Conservation (phyloP, 345 rosid species). For the Hirschfeldia incana region DNA sequence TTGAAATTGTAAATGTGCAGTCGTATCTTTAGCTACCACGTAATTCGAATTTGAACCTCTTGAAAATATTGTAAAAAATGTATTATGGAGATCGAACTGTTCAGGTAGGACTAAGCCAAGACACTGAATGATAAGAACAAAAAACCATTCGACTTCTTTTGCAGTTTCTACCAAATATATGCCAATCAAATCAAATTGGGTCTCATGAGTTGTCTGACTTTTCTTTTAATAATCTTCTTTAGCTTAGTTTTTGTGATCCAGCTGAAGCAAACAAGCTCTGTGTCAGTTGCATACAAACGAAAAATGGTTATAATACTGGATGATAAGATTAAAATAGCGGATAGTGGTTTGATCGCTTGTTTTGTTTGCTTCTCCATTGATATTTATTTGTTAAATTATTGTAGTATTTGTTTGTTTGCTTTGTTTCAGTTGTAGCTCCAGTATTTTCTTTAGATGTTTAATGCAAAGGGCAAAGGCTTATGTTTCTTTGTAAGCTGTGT, state of each 20-base stretch:
- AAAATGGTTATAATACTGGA: neutral
- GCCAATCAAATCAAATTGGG: slow-evolving; percentile 26
- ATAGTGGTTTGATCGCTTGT: neutral
- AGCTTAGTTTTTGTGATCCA: slow-evolving; percentile 18
- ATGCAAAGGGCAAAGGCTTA: neutral
- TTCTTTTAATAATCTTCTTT: neutral
- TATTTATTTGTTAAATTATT: neutral
- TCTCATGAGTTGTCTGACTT: slow-evolving; percentile 35
- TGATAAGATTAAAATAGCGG: neutral
- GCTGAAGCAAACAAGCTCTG: slow-evolving; percentile 21
- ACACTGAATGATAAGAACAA: slow-evolving; percentile 34
- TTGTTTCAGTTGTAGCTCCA: neutral
- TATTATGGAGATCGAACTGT: slow-evolving; percentile 13
- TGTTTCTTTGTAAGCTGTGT: neutral
- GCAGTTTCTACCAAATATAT: slow-evolving; percentile 18
- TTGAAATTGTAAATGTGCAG: slow-evolving; percentile 12
- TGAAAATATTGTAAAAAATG: slow-evolving; percentile 27
- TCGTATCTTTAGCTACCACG: slow-evolving; percentile 36
- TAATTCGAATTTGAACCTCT: slow-evolving; percentile 36
- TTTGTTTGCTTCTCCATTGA: neutral
- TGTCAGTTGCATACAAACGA: slow-evolving; percentile 6
- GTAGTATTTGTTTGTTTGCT: neutral
- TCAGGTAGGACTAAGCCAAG: slow-evolving; percentile 37
- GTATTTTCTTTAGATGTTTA: neutral
- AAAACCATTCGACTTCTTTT: slow-evolving; percentile 33